Percentiles rank a stretch among this genome's conserved stretches.
Evolutionary conservation across 2,329 filamentous ascomycete species (phyloP).

Genomic region (Trichoderma sp.): DNA sequence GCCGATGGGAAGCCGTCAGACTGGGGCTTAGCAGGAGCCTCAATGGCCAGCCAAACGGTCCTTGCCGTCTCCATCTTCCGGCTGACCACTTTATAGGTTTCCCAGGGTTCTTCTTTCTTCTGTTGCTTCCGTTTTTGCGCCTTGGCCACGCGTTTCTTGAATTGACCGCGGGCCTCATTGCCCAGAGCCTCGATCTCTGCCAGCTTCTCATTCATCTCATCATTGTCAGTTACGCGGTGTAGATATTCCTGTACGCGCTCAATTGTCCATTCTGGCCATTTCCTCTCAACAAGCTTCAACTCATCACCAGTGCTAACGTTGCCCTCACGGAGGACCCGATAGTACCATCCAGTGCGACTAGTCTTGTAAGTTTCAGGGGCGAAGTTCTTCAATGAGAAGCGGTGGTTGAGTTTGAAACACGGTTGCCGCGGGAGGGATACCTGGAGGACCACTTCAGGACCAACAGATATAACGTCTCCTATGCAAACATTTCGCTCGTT

Average conservation of each 20-base stretch:
- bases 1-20: conserved; percentile 44
- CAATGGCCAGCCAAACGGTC: conserved; percentile 54
- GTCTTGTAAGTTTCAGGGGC: conserved; percentile 57
- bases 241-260: conserved; percentile 64
- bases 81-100: conserved; percentile 49
- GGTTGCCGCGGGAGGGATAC: conserved; percentile 63
- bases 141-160: conserved; percentile 54
- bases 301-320: conserved; percentile 56
- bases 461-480: conserved; percentile 59
- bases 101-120: conserved; percentile 42
- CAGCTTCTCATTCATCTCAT: conserved; percentile 54
- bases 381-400: conserved; percentile 64
- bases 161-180: conserved; percentile 49
- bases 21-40: conserved; percentile 42
- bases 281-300: conserved; percentile 56
- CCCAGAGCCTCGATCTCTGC: conserved; percentile 53
- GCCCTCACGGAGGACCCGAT: conserved; percentile 60
- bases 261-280: conserved; percentile 62
- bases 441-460: conserved; percentile 54
- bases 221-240: conserved; percentile 54
- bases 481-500: conserved; percentile 68
- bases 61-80: conserved; percentile 53
- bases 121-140: conserved; percentile 35
- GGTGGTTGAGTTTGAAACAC: conserved; percentile 70
- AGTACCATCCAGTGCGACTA: conserved; percentile 67